Conservation (phyloP, 2,329 filamentous ascomycete species). For the Microsporum canis region DNA sequence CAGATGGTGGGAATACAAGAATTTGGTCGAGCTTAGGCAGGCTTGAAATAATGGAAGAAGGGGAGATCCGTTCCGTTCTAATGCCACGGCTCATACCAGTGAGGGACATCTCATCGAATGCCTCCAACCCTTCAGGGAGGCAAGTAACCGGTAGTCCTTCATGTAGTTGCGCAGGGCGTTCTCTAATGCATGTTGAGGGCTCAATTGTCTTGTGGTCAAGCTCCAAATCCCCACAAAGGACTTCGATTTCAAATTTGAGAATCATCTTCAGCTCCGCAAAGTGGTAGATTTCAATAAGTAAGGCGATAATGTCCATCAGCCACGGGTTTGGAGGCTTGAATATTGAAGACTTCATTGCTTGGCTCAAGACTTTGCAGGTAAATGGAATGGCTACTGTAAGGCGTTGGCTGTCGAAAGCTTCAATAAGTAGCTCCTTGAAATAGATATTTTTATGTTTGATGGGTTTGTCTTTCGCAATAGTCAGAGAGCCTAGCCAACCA, state of each 20-base stretch:
- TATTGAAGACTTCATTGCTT: slow-evolving; percentile 72
- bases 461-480: slow-evolving; percentile 83
- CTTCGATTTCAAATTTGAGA: slow-evolving; percentile 96
- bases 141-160: slow-evolving; percentile 42
- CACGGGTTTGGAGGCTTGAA: slow-evolving; percentile 95
- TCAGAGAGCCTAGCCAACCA: slow-evolving; percentile 84
- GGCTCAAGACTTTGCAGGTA: slow-evolving; percentile 86
- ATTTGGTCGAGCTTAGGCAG: slow-evolving; percentile 74
- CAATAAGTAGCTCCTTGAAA: slow-evolving; percentile 88
- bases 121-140: slow-evolving; percentile 58
- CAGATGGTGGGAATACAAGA: slow-evolving; percentile 65
- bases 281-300: slow-evolving; percentile 88
- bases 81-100: slow-evolving; percentile 60
- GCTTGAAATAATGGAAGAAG: slow-evolving; percentile 63
- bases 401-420: slow-evolving; percentile 85
- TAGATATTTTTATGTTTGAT: slow-evolving; percentile 95
- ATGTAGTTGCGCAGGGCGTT: slow-evolving; percentile 55
- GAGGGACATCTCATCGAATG: slow-evolving; percentile 71
- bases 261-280: slow-evolving; percentile 90
- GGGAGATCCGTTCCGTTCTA: slow-evolving; percentile 60
- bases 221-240: slow-evolving; percentile 82
- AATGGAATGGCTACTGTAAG: slow-evolving; percentile 91
- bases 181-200: slow-evolving; percentile 73
- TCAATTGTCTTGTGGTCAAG: slow-evolving; percentile 90
- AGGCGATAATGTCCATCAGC: slow-evolving; percentile 88